These are phyloP conservation scores for Saccharomycopsis vini DNA, from an alignment of 805 yeast genomes.

Conservation along the genomic window DNA sequence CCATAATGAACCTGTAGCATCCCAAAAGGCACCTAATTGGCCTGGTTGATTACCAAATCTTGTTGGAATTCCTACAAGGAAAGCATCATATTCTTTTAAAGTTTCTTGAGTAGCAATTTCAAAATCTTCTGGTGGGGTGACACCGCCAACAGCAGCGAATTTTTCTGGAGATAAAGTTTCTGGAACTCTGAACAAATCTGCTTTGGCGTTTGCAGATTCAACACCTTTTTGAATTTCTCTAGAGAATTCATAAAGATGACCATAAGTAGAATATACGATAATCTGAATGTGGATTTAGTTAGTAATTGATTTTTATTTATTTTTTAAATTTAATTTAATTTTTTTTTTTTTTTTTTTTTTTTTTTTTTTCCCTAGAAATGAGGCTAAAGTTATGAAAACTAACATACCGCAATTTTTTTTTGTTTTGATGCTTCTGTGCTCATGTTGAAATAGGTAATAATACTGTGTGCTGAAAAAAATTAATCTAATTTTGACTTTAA, in stretches of 20 bases:
- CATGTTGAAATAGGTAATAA: too few species aligned
- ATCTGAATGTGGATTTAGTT: conserved; percentile 22
- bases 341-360: background rate
- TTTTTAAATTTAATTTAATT: background rate
- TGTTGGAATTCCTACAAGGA: conserved; percentile 79
- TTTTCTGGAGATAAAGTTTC: conserved; percentile 64
- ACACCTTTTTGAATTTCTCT: conserved; percentile 60
- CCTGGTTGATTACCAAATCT: conserved; percentile 78
- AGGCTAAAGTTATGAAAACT: background rate
- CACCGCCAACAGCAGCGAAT: conserved; percentile 49
- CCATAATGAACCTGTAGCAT: conserved; percentile 74
- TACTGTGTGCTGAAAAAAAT: too few species aligned
- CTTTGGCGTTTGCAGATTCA: conserved; percentile 57
- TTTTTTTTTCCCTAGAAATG: too few species aligned
- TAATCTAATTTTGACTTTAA: too few species aligned
- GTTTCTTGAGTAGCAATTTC: conserved; percentile 58
- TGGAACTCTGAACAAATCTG: conserved; percentile 64
- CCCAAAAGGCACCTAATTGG: conserved; percentile 71
- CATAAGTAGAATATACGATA: conserved; percentile 67
- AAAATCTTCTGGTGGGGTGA: conserved; percentile 46
- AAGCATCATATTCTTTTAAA: conserved; percentile 62
- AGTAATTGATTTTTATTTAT: background rate
- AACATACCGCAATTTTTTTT: too few species aligned
- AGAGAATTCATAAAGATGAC: conserved; percentile 65
- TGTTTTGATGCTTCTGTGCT: too few species aligned